These are phyloP conservation scores for Globisporangium middletonii DNA, from an alignment of 352 stramenopile species.

Conservation along the genomic window DNA sequence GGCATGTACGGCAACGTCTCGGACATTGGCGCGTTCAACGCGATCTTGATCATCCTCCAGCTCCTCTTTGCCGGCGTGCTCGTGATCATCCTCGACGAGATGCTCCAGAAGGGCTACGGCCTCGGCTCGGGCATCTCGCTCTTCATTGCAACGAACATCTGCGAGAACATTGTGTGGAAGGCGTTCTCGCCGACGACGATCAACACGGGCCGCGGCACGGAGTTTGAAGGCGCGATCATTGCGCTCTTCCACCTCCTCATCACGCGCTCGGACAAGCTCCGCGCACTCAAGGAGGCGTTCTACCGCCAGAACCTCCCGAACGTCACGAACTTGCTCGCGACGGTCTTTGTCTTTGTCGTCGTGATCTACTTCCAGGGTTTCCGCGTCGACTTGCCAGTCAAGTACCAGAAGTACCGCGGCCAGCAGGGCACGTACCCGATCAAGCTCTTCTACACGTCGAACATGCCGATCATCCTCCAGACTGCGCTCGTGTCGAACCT, in stretches of 20 bases:
- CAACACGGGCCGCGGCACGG: slow-evolving; percentile 97
- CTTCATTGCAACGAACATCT: slow-evolving; percentile 99
- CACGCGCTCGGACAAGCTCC: slow-evolving; percentile 97
- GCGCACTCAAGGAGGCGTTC: slow-evolving; percentile 96
- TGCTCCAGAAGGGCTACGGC: slow-evolving; percentile 99
- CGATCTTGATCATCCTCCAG: slow-evolving; percentile 98
- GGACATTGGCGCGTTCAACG: slow-evolving; percentile 97
- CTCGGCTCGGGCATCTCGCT: slow-evolving; percentile 98
- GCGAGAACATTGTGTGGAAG: slow-evolving; percentile 99
- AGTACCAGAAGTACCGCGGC: slow-evolving; percentile 99
- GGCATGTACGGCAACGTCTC: slow-evolving; percentile 99
- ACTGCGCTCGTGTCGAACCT: slow-evolving; percentile 98
- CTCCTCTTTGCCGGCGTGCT: slow-evolving; percentile 98
- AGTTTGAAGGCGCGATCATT: slow-evolving; percentile 99
- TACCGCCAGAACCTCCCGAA: slow-evolving; percentile 99
- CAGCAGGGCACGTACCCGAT: slow-evolving; percentile 99
- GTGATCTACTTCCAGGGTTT: slow-evolving; percentile 99
- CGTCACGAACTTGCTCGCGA: slow-evolving; percentile 98
- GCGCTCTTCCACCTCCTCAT: slow-evolving; percentile 99
- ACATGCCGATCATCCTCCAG: slow-evolving; percentile 99
- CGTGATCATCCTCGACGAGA: slow-evolving; percentile 98
- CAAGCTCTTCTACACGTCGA: slow-evolving; percentile 99
- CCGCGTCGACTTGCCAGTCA: slow-evolving; percentile 89
- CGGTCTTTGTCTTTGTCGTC: slow-evolving; percentile 97
- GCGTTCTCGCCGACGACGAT: slow-evolving; percentile 99